Evolutionary conservation across 768 basidiomycete species (phyloP), one percentile per base, ranked within the genome.

Genomic region (Lentinula raphanica): DNA sequence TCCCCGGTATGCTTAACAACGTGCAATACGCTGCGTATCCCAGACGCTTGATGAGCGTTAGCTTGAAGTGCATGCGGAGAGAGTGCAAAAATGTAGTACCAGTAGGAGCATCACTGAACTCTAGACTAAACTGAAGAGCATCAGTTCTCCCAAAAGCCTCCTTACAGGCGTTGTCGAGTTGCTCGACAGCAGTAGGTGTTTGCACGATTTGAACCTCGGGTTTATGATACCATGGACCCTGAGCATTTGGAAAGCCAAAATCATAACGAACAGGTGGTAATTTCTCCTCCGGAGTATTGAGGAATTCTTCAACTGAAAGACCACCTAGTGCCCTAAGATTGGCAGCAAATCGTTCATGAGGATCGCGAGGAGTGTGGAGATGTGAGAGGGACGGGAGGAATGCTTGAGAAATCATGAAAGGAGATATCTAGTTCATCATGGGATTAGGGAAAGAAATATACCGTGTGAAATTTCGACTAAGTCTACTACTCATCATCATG

Each of bases 191-290:
- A 27, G 46, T 28, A n/a, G n/a, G 27, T 29, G 4, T 21, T 48
- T 17, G n/a, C 23, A 15, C 5, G 17, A 28, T 7, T 29, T 48
- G 46, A 19, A 3, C 28, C 13, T 23, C 11, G 29, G 29, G 29
- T 23, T 19, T 36, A 53, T 40, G 45, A 40, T 46, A 56, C 54
- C 54, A 56, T 12, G 54, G 42, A 44, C 13, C 44, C 2, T n/a
- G 11, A 8, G 53, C 38, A 46, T 56, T 28, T 17, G 36, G 13
- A 29, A 56, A 35, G 31, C 54, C 54, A 56, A 31, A 31, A 35
- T 56, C 54, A 45, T 56, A 56, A n/a, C 54, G 54, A 56, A 56
- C 45, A 13, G 40, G 54, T n/a, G 54, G 54, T 36, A 56, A 17
- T 13, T 46, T 32, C 42, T 29, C n/a, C 23, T 56, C 54, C 15